Conservation (phyloP, 2,329 filamentous ascomycete genomes). For the Penicillium olsonii region DNA sequence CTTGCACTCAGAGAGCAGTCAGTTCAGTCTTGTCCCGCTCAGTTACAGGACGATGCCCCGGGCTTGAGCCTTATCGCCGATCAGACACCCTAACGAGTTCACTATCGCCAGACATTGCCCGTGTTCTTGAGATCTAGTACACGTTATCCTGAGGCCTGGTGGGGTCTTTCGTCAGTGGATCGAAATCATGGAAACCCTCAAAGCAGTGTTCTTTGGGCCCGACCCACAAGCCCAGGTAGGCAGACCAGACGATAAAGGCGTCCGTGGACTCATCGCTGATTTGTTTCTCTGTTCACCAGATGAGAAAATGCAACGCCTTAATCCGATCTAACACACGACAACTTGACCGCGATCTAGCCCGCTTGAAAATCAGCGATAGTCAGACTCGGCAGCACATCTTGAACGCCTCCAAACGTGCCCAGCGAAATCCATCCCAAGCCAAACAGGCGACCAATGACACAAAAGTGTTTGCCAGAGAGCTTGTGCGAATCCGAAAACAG, state of each 20-base stretch:
- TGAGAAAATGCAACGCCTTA: slow-evolving; percentile 91
- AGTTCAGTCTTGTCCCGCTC: neutral
- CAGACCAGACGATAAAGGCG: neutral
- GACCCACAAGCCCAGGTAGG: slow-evolving; percentile 89
- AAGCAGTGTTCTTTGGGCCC: slow-evolving; percentile 83
- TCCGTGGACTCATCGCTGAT: slow-evolving; percentile 10
- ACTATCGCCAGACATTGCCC: neutral
- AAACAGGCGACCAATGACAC: slow-evolving; percentile 80
- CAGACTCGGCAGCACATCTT: slow-evolving; percentile 87
- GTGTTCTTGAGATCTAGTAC: neutral
- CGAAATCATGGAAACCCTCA: slow-evolving; percentile 79
- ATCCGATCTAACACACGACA: slow-evolving; percentile 89
- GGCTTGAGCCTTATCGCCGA: slow-evolving; percentile 8
- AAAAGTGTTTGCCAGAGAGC: slow-evolving; percentile 83
- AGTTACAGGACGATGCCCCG: slow-evolving; percentile 7
- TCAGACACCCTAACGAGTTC: neutral
- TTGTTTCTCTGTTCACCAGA: slow-evolving; percentile 53
- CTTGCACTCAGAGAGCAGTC: neutral
- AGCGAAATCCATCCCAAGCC: slow-evolving; percentile 75
- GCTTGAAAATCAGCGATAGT: slow-evolving; percentile 74
- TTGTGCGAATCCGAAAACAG: slow-evolving; percentile 79
- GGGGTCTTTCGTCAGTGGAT: neutral
- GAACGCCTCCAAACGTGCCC: slow-evolving; percentile 75
- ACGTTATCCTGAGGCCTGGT: neutral
- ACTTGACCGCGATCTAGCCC: slow-evolving; percentile 86